Percentiles rank a stretch among this genome's conserved stretches.
These are phyloP conservation scores for Ophiostoma sp. DNA, from an alignment of 2,329 filamentous ascomycete species.

Conservation along the genomic window DNA sequence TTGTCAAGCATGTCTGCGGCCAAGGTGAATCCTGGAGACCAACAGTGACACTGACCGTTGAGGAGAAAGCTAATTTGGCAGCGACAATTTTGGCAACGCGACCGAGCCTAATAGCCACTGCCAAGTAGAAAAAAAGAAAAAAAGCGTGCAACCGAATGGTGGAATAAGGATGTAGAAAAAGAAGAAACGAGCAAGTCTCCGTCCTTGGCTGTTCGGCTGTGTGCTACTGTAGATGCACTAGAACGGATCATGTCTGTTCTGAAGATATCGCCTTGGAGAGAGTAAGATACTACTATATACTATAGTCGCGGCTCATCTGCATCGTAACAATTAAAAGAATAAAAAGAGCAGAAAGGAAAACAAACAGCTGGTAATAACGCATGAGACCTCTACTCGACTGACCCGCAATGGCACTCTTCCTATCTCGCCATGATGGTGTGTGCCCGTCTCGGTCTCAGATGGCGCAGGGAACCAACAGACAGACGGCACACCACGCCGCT, in stretches of 20 bases:
- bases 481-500: not conserved
- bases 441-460: not conserved
- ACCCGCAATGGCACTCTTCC: conserved; percentile 9
- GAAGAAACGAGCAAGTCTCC: conserved; percentile 2
- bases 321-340: not conserved
- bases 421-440: conserved; percentile 18
- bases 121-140: conserved; percentile 2
- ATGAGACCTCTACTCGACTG: not conserved
- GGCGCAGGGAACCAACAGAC: conserved; percentile 16
- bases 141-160: not conserved
- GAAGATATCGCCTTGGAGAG: not conserved
- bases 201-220: not conserved
- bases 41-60: not conserved
- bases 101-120: conserved; percentile 9
- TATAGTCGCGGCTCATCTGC: not conserved
- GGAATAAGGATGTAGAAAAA: conserved; percentile 9
- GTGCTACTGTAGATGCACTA: not conserved
- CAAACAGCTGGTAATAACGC: not conserved
- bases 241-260: not conserved
- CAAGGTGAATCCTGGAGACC: conserved; percentile 2
- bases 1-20: conserved; percentile 8
- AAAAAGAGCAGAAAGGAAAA: not conserved
- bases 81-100: conserved; percentile 13
- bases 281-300: no score
- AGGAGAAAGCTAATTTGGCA: conserved; percentile 4